Evolutionary conservation across 768 basidiomycete genomes (phyloP), one percentile per base, ranked within the genome.

Genomic region (Trametes elegans): DNA sequence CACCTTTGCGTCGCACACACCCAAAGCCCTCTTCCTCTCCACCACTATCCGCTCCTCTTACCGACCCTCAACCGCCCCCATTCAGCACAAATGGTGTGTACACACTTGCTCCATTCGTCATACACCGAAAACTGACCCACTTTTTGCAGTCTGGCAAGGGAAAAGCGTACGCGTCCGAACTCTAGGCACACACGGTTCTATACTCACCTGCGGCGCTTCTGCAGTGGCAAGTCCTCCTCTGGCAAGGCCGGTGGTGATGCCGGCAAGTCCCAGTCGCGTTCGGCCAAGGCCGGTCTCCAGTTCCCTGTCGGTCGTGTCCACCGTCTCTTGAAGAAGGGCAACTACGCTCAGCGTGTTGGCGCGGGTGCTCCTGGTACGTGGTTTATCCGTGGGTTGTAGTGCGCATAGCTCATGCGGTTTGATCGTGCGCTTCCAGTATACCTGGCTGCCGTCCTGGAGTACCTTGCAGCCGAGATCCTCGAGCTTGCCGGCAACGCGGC

Each of bases 261-360:
- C 34, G 68, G 70, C 60, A 87, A 86, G 73, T 73, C 78, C 7
- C 77, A 82, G 65, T 85, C 88, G 49, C 84, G 87, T 53, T 90
- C 91, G 13, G 71, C 77, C 44, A 79, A 78, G 69, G 81, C 82
- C 4, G 81, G 83, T 58, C 73, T 84, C 53, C 82, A 83, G 64
- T 88, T 93, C 74, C 88, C 90, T 53, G 90, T 92, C 55, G 84
- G 84, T 70, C 87, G 90, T 79, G 86, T 93, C 62, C 87, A 88
- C 72, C 80, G 90, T 70, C 73, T 87, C 18, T 67, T 92, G 69
- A 89, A 86, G 74, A 78, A 79, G 65, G 85, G 83, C 35, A 86
- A 87, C 75, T 86, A 87, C 64, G 84, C 81, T 5, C 81, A 83
- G 67, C 82, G 86, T 65, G 77, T 90, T 56, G 85, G 83, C 67